These are phyloP conservation scores for Domatiomyces catenatus DNA, from an alignment of 2,329 filamentous ascomycete genomes.

Conservation along the genomic window DNA sequence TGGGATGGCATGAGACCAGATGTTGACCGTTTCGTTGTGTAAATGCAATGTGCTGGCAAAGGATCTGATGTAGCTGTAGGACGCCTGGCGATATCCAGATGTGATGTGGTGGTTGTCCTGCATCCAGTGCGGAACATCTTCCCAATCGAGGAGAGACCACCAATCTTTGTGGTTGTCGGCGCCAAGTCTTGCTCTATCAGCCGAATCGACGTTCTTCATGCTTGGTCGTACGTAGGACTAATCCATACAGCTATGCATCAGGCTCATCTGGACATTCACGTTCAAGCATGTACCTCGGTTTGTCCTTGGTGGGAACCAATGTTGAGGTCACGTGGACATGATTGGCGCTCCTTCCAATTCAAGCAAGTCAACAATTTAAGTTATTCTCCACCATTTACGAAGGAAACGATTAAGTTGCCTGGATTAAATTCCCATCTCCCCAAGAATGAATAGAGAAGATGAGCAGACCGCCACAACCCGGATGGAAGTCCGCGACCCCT, in stretches of 20 bases:
- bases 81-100: slow-evolving; percentile 48
- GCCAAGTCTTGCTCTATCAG: not conserved
- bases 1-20: slow-evolving; percentile 57
- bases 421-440: not conserved
- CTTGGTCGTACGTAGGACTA: not conserved
- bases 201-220: not conserved
- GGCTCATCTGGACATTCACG: not conserved
- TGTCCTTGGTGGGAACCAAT: not conserved
- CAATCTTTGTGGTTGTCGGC: slow-evolving; percentile 2
- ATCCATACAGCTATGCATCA: not conserved
- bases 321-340: not conserved
- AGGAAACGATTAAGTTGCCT: no score
- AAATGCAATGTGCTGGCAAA: slow-evolving; percentile 45
- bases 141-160: slow-evolving; percentile 27
- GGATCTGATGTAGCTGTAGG: slow-evolving; percentile 45
- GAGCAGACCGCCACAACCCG: slow-evolving; percentile 5
- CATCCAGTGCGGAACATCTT: slow-evolving; percentile 38
- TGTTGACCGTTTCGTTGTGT: slow-evolving; percentile 57
- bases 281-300: no score
- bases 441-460: not conserved
- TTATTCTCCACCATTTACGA: no score
- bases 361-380: no score
- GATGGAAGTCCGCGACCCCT: slow-evolving; percentile 15
- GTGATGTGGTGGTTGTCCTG: slow-evolving; percentile 56
- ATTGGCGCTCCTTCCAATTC: no score